Evolutionary conservation across 345 rosid genomes (phyloP).

Genomic region (Euphorbia peplus): DNA sequence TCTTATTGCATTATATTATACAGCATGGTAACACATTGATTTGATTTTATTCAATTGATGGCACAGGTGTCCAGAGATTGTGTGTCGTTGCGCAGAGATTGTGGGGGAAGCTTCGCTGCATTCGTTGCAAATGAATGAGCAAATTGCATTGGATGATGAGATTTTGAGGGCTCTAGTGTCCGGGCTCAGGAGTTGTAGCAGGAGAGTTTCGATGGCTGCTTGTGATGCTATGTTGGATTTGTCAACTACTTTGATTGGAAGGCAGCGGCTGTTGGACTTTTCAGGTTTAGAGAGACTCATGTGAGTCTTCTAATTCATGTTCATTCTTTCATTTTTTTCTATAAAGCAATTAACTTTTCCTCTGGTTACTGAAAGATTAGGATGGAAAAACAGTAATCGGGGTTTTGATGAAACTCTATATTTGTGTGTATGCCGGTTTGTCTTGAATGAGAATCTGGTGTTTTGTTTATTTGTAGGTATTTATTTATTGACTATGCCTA

Average conservation of each 20-base stretch:
- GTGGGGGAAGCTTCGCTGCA: constrained; percentile 41
- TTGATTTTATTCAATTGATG: neutral
- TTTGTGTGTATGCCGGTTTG: neutral
- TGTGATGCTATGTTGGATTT: constrained; percentile 51
- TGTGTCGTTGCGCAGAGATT: constrained; percentile 35
- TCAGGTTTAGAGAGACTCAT: constrained; percentile 40
- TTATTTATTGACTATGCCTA: neutral
- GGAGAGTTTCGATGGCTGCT: constrained; percentile 32
- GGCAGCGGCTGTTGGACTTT: constrained; percentile 35
- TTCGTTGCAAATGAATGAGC: constrained; percentile 40
- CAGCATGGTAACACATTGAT: too few relatives aligned
- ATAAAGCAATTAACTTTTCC: neutral
- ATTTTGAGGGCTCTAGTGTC: constrained; percentile 34
- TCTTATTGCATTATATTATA: too few relatives aligned
- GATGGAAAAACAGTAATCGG: neutral
- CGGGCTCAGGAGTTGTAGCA: constrained; percentile 21
- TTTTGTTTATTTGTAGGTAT: neutral
- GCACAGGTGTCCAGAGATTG: constrained; percentile 28
- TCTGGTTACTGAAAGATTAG: neutral
- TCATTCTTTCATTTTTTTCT: neutral
- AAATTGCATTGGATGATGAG: constrained; percentile 35
- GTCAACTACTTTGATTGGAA: constrained; percentile 42
- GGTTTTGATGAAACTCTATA: neutral
- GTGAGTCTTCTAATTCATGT: constrained; percentile 31
- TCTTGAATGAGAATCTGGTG: neutral